phyloP scores from a whole-genome alignment of 305 asterid genomes.

The Fraxinus nigra region DNA sequence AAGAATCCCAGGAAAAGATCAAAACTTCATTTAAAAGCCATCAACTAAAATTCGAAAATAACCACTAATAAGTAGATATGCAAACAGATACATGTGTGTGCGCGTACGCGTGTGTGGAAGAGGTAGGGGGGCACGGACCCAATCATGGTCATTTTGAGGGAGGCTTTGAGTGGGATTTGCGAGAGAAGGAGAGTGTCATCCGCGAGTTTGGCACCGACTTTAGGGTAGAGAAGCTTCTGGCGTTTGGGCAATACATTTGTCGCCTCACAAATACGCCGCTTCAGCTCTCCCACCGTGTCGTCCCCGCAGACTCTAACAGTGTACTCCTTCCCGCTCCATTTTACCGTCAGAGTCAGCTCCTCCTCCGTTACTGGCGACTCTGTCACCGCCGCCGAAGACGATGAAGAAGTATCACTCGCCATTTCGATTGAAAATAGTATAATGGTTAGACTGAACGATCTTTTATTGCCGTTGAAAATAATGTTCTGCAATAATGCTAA shows the following conservation, averaged over 20 bases:
- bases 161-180: conserved; percentile 70
- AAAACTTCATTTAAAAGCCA: not conserved
- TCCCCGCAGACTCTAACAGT: conserved; percentile 86
- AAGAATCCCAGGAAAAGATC: not conserved
- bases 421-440: conserved; percentile 3
- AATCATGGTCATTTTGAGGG: conserved; percentile 88
- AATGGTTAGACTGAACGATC: not conserved
- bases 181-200: conserved; percentile 73
- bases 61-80: not conserved
- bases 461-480: not conserved
- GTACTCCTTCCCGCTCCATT: conserved; percentile 95
- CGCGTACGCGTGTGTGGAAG: not conserved
- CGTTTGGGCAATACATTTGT: conserved; percentile 87
- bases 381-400: conserved; percentile 39
- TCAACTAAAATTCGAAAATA: not conserved
- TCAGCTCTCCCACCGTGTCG: conserved; percentile 85
- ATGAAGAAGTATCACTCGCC: conserved; percentile 40
- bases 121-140: conserved; percentile 44
- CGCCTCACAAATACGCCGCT: conserved; percentile 78
- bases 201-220: conserved; percentile 74
- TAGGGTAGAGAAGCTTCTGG: conserved; percentile 93
- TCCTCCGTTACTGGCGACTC: conserved; percentile 60
- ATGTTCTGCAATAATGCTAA: too few relatives aligned
- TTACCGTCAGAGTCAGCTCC: conserved; percentile 80
- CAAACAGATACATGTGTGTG: not conserved